Percentiles rank a stretch among this genome's conserved stretches.
Evolutionary conservation across 129 eudicot species (phyloP).

Genomic region (Heracleum sosnowskyi): DNA sequence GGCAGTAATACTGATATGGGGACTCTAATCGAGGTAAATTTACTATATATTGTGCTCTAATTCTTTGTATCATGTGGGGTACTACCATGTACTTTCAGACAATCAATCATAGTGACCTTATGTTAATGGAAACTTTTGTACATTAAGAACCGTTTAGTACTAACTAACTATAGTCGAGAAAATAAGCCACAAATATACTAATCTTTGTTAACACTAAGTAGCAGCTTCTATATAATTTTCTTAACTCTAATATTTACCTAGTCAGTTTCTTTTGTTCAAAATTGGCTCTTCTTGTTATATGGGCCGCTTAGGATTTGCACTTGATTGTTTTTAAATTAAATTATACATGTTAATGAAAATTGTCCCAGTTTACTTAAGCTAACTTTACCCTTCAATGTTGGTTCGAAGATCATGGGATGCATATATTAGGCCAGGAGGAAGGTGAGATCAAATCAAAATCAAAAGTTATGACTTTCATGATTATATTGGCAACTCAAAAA

Average conservation of each 20-base stretch:
- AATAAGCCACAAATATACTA: background rate
- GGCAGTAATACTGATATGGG: constrained; percentile 94
- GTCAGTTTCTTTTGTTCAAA: background rate
- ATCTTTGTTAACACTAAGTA: background rate
- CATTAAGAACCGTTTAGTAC: background rate
- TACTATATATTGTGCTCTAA: background rate
- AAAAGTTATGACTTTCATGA: background rate
- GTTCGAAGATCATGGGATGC: constrained; percentile 96
- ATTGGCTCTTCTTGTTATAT: background rate
- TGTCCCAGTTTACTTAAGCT: constrained; percentile 4
- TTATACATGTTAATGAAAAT: background rate
- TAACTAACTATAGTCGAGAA: background rate
- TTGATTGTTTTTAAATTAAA: background rate
- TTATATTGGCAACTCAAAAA: background rate
- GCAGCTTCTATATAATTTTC: background rate
- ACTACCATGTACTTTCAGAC: background rate
- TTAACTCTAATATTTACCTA: background rate
- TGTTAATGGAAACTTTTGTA: background rate
- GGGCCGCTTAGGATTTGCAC: background rate
- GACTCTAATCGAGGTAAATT: constrained; percentile 78
- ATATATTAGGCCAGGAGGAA: constrained; percentile 86
- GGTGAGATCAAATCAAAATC: constrained; percentile 43
- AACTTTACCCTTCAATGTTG: constrained; percentile 30
- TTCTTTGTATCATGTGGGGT: background rate
- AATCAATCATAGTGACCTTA: background rate